These are phyloP conservation scores for Pleurotus eryngii DNA, from an alignment of 768 basidiomycete species.

Conservation along the genomic window DNA sequence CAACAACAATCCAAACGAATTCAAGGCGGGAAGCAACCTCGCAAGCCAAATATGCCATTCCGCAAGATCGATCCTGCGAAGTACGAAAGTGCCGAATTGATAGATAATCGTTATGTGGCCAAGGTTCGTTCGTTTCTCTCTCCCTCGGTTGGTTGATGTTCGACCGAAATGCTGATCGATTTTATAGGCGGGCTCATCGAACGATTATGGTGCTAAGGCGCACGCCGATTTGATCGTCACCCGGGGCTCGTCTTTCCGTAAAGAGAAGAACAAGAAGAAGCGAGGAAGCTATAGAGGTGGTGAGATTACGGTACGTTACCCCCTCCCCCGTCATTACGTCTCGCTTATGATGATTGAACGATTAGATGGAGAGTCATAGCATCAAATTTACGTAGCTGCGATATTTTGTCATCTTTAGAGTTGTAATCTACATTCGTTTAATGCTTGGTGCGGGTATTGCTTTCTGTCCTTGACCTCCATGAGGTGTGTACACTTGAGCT, in stretches of 20 bases:
- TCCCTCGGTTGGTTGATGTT: not conserved
- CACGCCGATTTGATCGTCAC: constrained; percentile 89
- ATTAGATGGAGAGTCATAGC: constrained; percentile 77
- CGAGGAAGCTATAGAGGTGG: constrained; percentile 91
- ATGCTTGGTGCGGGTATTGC: no score
- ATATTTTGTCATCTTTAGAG: not conserved
- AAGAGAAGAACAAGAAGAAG: constrained; percentile 99
- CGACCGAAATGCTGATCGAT: not conserved
- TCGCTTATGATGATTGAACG: not conserved
- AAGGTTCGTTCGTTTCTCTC: constrained; percentile 48
- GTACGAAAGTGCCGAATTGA: constrained; percentile 32
- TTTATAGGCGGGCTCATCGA: constrained; percentile 52
- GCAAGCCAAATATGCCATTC: constrained; percentile 66
- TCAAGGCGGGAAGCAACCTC: constrained; percentile 28
- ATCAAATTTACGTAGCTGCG: constrained; percentile 65
- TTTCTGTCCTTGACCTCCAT: no score
- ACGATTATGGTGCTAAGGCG: constrained; percentile 88
- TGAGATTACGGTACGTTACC: constrained; percentile 78
- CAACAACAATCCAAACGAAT: constrained; percentile 14
- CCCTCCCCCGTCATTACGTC: not conserved
- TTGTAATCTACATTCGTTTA: not conserved
- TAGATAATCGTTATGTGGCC: constrained; percentile 78
- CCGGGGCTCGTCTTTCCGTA: constrained; percentile 91
- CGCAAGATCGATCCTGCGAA: constrained; percentile 71
- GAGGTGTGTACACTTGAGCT: no score